Evolutionary conservation across 225 moss, liverwort and hornwort genomes (phyloP).

Genomic region (Pseudoscleropodium purum): DNA sequence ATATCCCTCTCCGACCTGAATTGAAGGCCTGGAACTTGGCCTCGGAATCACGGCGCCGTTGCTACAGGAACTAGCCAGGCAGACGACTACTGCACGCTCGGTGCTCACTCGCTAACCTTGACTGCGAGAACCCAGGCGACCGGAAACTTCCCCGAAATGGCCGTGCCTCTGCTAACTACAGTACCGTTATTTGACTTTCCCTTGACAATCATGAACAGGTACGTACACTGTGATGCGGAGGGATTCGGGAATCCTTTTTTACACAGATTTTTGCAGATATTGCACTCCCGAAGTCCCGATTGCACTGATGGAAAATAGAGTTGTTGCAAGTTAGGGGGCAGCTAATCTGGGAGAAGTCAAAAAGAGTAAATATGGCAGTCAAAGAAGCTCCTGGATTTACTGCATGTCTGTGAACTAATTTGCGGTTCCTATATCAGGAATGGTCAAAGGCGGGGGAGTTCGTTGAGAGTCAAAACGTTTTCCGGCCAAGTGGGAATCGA

Average conservation of each 20-base stretch:
- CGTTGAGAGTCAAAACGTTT: neutral
- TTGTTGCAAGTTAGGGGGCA: neutral
- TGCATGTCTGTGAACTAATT: neutral
- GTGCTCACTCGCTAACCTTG: neutral
- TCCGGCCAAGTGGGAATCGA: neutral
- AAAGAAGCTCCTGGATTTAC: neutral
- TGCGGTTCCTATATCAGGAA: neutral
- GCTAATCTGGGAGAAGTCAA: neutral
- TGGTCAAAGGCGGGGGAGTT: neutral
- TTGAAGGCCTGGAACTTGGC: slow-evolving; percentile 8
- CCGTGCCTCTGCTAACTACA: neutral
- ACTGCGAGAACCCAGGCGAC: neutral
- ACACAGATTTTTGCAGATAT: neutral
- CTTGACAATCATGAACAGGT: neutral
- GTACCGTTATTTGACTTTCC: neutral
- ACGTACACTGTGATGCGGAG: too few relatives aligned
- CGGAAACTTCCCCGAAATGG: neutral
- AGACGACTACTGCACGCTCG: neutral
- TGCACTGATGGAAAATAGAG: neutral
- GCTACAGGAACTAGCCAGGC: neutral
- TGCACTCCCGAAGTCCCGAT: neutral
- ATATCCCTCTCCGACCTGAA: neutral
- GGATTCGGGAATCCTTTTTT: neutral
- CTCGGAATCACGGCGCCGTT: neutral
- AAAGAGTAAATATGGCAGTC: neutral